Conservation (phyloP, 2,329 filamentous ascomycete species). For the Paraconiothyrium brasiliense region DNA sequence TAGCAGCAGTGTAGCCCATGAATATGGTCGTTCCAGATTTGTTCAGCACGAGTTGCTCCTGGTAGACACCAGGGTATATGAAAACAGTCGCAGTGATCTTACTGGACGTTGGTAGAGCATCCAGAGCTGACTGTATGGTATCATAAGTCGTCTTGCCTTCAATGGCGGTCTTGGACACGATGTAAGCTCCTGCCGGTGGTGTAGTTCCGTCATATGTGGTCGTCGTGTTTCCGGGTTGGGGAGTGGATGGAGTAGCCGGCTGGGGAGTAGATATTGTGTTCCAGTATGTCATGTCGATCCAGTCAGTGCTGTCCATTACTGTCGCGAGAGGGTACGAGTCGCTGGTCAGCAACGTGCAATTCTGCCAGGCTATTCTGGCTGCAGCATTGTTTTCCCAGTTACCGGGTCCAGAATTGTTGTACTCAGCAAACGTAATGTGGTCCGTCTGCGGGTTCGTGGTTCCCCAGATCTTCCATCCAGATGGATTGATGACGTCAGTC, state of each 20-base stretch:
- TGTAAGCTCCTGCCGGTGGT: constrained; percentile 48
- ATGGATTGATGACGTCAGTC: constrained; percentile 62
- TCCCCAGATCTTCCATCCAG: constrained; percentile 68
- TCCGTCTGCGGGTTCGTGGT: constrained; percentile 57
- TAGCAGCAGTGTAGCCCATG: constrained; percentile 49
- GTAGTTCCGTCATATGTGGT: constrained; percentile 43
- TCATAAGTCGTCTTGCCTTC: constrained; percentile 46
- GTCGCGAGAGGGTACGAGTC: constrained; percentile 45
- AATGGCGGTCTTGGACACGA: constrained; percentile 52
- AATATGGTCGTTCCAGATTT: constrained; percentile 53
- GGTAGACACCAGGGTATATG: constrained; percentile 4
- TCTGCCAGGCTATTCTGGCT: constrained; percentile 41
- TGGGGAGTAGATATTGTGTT: constrained; percentile 48
- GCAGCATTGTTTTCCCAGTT: constrained; percentile 49
- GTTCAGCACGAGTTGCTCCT: constrained; percentile 31
- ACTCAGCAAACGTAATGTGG: constrained; percentile 66
- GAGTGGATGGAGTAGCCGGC: constrained; percentile 27
- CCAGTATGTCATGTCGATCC: constrained; percentile 54
- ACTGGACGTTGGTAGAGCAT: constrained; percentile 47
- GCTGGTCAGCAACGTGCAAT: constrained; percentile 49
- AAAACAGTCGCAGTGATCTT: constrained; percentile 29
- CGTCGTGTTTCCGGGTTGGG: constrained; percentile 33
- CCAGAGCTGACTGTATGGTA: constrained; percentile 50
- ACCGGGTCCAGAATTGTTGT: constrained; percentile 62
- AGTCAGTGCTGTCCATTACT: constrained; percentile 49